Conservation (phyloP, 768 basidiomycete genomes). For the Russula lepida region DNA sequence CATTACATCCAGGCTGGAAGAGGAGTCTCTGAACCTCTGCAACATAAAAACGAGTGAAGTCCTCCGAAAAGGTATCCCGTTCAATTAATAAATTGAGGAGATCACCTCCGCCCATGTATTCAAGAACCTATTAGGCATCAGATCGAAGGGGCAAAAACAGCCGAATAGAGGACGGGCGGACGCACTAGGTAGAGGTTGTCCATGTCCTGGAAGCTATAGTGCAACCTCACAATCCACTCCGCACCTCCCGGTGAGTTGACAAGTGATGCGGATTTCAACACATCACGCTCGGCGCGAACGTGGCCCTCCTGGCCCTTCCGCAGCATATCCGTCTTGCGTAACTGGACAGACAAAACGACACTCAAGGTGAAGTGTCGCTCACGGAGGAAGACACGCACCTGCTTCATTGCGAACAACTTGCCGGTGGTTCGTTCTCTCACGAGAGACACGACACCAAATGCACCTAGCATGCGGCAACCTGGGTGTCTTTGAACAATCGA, state of each 20-base stretch:
- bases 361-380: constrained; percentile 17
- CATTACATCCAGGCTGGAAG: background rate
- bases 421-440: constrained; percentile 77
- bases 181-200: constrained; percentile 91
- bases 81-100: constrained; percentile 93
- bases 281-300: constrained; percentile 89
- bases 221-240: constrained; percentile 90
- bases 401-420: constrained; percentile 91
- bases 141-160: constrained; percentile 35
- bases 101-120: constrained; percentile 96
- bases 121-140: constrained; percentile 64
- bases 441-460: constrained; percentile 93
- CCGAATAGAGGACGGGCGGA: constrained; percentile 22
- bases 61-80: constrained; percentile 82
- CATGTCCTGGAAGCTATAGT: constrained; percentile 92
- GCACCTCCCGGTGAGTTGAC: constrained; percentile 65
- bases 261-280: constrained; percentile 83
- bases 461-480: constrained; percentile 44
- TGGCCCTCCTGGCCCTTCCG: constrained; percentile 97
- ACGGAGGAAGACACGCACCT: constrained; percentile 41
- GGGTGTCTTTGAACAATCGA: constrained; percentile 11
- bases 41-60: constrained; percentile 88
- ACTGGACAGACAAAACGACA: constrained; percentile 33
- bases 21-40: constrained; percentile 59
- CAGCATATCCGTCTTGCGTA: constrained; percentile 87